Base-by-base conservation (phyloP, 139 green algal species). In the Auxenochlorella pyrenoidosa region DNA sequence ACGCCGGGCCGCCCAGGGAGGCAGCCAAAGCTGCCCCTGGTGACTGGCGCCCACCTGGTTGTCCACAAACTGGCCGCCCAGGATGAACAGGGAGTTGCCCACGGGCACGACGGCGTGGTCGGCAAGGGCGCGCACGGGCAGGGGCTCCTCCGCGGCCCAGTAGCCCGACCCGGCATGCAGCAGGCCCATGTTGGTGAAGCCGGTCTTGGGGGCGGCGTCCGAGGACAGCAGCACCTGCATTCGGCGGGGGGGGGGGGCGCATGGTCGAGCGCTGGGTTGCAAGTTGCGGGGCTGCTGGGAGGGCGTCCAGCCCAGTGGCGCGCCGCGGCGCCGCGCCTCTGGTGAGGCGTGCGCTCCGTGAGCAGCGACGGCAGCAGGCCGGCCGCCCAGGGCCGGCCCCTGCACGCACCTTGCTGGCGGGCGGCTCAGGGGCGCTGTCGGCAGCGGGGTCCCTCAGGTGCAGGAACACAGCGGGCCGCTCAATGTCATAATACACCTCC, bases 81-180 rank as follows among this genome's bases (percentile, higher is more conserved):
- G 22, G 70, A 87, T 87, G 82, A 72, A 87, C 22, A 80, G 43
- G 1, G 32, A n/a, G 70, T 80, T 58, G 32, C 82, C 82, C 3
- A 71, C 21, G 5, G n/a, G 38, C 30, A 87, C 70, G 34, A 80
- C 82, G 0, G 77, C 32, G 44, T 40, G 38, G 75, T 66, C 75
- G 41, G 41, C n/a, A 16, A 60, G 75, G 41, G 30, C 44, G 43
- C 21, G 18, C 41, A 75, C 28, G 34, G 79, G 79, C 79, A 85
- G 21, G 13, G 40, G 18, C 36, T 16, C 47, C 21, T 63, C 79
- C 18, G 32, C 8, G 2, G 43, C 54, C 79, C 79, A 85, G 79
- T 85, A 85, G 58, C 79, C 81, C 30, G 36, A 79, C 30, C 60
- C 63, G 58, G 81, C 63, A 30, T 77, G 43, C 38, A 86, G 41